phyloP scores from a whole-genome alignment of 75 land plant genomes.

The Cryptomeria japonica region DNA sequence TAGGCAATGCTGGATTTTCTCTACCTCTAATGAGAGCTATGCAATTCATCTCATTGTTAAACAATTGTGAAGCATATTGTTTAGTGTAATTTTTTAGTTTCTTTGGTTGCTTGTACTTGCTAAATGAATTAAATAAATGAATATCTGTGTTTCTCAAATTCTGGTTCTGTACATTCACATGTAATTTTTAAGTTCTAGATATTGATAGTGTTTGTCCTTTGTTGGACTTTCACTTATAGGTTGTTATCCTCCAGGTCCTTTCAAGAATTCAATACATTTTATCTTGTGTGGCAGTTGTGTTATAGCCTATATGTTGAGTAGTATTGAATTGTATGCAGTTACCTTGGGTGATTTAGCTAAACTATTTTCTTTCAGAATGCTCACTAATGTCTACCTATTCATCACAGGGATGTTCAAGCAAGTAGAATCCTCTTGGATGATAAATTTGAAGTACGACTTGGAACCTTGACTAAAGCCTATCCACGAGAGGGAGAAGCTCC shows the following conservation, averaged over 20 bases:
- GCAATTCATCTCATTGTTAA: not conserved
- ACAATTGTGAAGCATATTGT: not conserved
- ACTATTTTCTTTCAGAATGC: not conserved
- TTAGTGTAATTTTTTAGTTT: not conserved
- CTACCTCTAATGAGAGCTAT: not conserved
- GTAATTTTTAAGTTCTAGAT: not conserved
- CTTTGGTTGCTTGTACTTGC: not conserved
- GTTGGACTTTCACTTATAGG: not conserved
- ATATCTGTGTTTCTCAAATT: not conserved
- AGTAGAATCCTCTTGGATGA: conserved; percentile 96
- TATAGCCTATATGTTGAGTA: not conserved
- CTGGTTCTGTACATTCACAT: not conserved
- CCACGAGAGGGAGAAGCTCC: conserved; percentile 82
- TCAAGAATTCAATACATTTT: not conserved
- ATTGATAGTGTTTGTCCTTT: not conserved
- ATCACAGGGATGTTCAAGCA: conserved; percentile 86
- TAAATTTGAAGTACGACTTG: conserved; percentile 88
- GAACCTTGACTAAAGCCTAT: conserved; percentile 79
- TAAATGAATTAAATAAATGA: not conserved
- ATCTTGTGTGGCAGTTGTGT: not conserved
- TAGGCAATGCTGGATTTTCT: not conserved
- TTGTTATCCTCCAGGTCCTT: not conserved
- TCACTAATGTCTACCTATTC: not conserved
- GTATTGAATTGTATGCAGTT: not conserved
- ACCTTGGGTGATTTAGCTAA: not conserved